phyloP scores from a whole-genome alignment of 2,329 filamentous ascomycete genomes.

The Plenodomus biglobosus region DNA sequence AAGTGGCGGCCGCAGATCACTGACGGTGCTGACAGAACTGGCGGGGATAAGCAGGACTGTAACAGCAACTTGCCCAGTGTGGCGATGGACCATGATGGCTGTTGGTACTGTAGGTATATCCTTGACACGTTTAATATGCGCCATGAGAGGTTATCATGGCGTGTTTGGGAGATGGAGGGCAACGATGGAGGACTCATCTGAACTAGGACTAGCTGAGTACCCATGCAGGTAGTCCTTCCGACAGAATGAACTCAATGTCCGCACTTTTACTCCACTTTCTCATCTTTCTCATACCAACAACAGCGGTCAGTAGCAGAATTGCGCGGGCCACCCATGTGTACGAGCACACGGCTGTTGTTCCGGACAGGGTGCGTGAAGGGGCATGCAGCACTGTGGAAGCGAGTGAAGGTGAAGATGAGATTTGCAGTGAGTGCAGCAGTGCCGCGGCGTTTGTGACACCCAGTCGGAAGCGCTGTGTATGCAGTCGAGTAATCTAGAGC shows the following conservation, averaged over 20 bases:
- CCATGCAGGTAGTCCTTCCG: no score
- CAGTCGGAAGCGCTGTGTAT: neutral
- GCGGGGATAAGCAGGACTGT: neutral
- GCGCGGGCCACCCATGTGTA: neutral
- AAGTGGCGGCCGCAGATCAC: constrained; percentile 1
- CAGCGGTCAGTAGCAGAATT: neutral
- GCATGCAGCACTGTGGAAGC: neutral
- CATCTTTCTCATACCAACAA: no score
- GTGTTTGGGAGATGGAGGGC: no score
- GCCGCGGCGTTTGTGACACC: constrained; percentile 3
- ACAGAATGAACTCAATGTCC: no score
- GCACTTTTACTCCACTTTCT: neutral
- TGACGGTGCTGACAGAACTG: neutral
- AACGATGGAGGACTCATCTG: no score
- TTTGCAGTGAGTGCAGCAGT: no score
- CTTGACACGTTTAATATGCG: no score
- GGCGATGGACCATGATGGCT: no score
- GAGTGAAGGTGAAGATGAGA: neutral
- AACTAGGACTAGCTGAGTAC: no score
- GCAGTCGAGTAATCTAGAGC: neutral
- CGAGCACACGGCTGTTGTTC: neutral
- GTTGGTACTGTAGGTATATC: no score
- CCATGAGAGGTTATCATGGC: no score
- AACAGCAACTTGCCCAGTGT: no score
- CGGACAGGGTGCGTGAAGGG: neutral